A percentile compares a stretch with the other conserved stretches of the same genome.
phyloP scores from a whole-genome alignment of 352 stramenopile genomes.

The Pythium pyrilobum region DNA sequence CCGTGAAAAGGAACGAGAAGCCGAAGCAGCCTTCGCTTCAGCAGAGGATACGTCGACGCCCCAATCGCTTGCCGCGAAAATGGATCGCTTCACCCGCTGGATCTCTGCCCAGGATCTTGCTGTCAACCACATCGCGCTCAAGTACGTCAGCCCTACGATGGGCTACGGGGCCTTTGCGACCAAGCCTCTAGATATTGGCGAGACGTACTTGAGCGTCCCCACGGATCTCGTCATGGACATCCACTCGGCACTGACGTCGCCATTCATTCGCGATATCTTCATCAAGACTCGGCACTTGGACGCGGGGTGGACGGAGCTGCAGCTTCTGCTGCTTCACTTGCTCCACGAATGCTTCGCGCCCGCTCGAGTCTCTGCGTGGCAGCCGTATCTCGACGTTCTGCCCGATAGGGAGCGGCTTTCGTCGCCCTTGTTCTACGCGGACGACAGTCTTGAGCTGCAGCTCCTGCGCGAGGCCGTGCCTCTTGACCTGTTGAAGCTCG shows the following conservation, averaged over 20 bases:
- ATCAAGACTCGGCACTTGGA: neutral
- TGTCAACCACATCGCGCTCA: slow-evolving; percentile 53
- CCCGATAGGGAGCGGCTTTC: slow-evolving; percentile 21
- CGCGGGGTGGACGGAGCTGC: slow-evolving; percentile 3
- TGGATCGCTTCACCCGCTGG: too few species aligned
- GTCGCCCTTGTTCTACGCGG: slow-evolving; percentile 49
- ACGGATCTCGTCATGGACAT: slow-evolving; percentile 61
- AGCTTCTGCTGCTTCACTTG: slow-evolving; percentile 58
- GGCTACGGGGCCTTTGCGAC: slow-evolving; percentile 66
- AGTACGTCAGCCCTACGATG: slow-evolving; percentile 39
- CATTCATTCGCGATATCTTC: slow-evolving; percentile 28
- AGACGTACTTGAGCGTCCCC: slow-evolving; percentile 84
- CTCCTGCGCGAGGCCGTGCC: slow-evolving; percentile 44
- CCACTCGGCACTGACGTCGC: slow-evolving; percentile 42
- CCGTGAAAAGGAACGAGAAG: too few species aligned
- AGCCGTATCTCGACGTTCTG: slow-evolving; percentile 85
- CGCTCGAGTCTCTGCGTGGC: slow-evolving; percentile 44
- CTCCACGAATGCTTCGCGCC: slow-evolving; percentile 79
- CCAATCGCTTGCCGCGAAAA: too few species aligned
- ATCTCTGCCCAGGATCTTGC: neutral
- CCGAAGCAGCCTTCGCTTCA: too few species aligned
- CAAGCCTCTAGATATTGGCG: slow-evolving; percentile 37
- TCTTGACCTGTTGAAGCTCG: slow-evolving; percentile 12
- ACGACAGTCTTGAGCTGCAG: slow-evolving; percentile 8
- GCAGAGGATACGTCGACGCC: too few species aligned